These are phyloP conservation scores for Leccinum uliginosum DNA, from an alignment of 768 basidiomycete species.

Conservation along the genomic window DNA sequence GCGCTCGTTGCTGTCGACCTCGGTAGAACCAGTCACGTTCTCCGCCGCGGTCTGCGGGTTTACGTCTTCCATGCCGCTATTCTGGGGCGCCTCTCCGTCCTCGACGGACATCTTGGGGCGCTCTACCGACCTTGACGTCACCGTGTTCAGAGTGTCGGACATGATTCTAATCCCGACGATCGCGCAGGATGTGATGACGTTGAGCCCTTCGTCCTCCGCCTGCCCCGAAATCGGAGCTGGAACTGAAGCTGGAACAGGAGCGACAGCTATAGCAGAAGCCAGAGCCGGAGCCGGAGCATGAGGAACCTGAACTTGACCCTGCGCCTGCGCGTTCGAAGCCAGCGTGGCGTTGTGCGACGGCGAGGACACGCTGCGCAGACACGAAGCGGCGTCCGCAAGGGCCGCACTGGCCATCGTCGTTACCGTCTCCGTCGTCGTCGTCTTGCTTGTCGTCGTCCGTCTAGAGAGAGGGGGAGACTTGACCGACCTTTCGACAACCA, in stretches of 20 bases:
- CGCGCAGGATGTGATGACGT: constrained; percentile 10
- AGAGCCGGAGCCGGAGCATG: neutral
- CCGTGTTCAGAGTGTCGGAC: constrained; percentile 14
- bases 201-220: neutral
- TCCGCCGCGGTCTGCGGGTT: constrained; percentile 2
- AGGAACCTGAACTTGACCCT: neutral
- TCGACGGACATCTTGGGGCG: neutral
- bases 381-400: constrained; percentile 14
- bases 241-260: neutral
- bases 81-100: neutral
- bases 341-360: constrained; percentile 28
- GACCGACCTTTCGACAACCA: neutral
- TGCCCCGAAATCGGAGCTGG: neutral
- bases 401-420: neutral
- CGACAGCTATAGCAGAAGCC: neutral
- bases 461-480: neutral
- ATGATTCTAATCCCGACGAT: constrained; percentile 23
- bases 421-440: neutral
- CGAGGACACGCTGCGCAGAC: constrained; percentile 26
- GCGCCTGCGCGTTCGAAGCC: neutral
- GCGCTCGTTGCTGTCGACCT: neutral
- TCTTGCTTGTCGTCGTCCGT: neutral
- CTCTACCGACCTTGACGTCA: constrained; percentile 10
- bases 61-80: neutral
- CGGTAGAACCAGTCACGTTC: constrained; percentile 1